Evolutionary conservation across 2,329 filamentous ascomycete species (phyloP).

Genomic region (Sclerotinia nivalis): DNA sequence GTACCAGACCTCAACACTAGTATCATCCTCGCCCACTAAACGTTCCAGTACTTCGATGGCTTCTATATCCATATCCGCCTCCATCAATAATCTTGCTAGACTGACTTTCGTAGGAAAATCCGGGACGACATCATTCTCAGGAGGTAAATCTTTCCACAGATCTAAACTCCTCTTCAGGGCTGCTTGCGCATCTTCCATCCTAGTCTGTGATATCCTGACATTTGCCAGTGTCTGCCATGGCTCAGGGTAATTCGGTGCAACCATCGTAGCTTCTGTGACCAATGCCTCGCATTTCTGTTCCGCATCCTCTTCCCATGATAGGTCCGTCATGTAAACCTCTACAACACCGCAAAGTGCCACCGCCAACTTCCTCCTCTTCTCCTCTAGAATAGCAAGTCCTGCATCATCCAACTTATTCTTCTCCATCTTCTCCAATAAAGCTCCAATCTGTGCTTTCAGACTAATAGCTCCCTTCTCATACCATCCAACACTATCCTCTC

Average conservation of each 20-base stretch:
- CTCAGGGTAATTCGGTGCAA: conserved; percentile 79
- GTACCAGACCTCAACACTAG: conserved; percentile 96
- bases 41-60: conserved; percentile 84
- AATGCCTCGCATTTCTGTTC: conserved; percentile 85
- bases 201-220: conserved; percentile 84
- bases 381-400: conserved; percentile 51
- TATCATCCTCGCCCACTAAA: conserved; percentile 83
- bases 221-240: conserved; percentile 95
- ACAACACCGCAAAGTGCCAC: conserved; percentile 91
- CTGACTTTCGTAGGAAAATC: conserved; percentile 85
- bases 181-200: conserved; percentile 74
- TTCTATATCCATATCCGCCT: conserved; percentile 81
- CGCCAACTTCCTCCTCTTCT: conserved; percentile 79
- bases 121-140: conserved; percentile 71
- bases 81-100: conserved; percentile 82
- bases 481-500: conserved; percentile 65
- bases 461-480: conserved; percentile 70
- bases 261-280: conserved; percentile 84
- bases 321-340: conserved; percentile 98
- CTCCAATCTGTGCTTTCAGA: conserved; percentile 70
- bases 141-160: conserved; percentile 77
- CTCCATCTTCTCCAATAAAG: conserved; percentile 57
- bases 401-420: conserved; percentile 47
- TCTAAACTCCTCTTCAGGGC: conserved; percentile 78
- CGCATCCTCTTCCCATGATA: conserved; percentile 89